Conservation (phyloP, 2,329 filamentous ascomycete genomes). For the Trichophyton simii region DNA sequence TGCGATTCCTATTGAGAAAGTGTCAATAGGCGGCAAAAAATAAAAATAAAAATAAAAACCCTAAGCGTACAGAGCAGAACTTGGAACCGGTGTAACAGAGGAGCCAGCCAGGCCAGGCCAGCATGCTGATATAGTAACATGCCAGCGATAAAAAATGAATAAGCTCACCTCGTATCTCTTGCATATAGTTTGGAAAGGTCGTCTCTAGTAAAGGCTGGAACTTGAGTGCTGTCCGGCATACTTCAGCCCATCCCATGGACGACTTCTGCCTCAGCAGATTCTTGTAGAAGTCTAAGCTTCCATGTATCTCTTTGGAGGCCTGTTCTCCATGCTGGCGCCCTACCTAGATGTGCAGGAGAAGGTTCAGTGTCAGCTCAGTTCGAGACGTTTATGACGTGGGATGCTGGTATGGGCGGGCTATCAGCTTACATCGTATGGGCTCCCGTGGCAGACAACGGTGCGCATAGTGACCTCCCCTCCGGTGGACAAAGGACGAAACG, state of each 20-base stretch:
- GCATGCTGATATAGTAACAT: not conserved
- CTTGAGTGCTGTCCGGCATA: conserved; percentile 32
- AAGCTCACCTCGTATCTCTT: conserved; percentile 22
- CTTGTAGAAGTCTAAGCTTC: conserved; percentile 21
- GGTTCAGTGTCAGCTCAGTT: not conserved
- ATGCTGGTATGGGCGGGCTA: not conserved
- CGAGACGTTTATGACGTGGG: not conserved
- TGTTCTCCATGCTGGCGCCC: conserved; percentile 20
- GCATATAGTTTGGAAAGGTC: conserved; percentile 20
- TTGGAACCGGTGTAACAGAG: not conserved
- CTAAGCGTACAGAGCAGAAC: not conserved
- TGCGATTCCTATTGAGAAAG: conserved; percentile 35
- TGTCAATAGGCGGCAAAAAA: not conserved
- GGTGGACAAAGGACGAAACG: not conserved
- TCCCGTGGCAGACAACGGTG: conserved; percentile 17
- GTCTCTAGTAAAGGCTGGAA: conserved; percentile 34
- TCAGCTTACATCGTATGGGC: conserved; percentile 18
- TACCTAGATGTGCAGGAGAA: conserved; percentile 14
- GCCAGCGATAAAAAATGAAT: not conserved
- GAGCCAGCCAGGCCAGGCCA: not conserved
- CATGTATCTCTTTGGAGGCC: conserved; percentile 18
- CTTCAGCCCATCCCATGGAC: conserved; percentile 36
- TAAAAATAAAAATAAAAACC: not conserved
- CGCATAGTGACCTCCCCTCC: conserved; percentile 14
- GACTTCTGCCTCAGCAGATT: conserved; percentile 17